These are phyloP conservation scores for Tulasnella sp. DNA, from an alignment of 768 basidiomycete genomes.

Conservation along the genomic window DNA sequence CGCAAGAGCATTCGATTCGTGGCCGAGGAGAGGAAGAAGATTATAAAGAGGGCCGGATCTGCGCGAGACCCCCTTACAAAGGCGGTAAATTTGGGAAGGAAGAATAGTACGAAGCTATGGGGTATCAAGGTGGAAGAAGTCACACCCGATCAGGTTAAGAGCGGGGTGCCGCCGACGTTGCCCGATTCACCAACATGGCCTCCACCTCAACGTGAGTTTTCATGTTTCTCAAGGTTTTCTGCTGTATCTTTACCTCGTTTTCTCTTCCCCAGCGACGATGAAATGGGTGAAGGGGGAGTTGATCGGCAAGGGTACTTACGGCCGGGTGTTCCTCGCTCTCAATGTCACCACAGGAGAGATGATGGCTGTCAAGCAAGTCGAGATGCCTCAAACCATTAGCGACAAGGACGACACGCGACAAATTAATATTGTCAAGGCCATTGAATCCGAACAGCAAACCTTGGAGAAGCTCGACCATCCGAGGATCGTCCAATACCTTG, in stretches of 20 bases:
- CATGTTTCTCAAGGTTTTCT: conserved; percentile 22
- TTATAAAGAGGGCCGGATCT: conserved; percentile 65
- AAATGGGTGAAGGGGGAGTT: conserved; percentile 99
- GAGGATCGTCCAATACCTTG: conserved; percentile 96
- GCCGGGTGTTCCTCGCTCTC: conserved; percentile 92
- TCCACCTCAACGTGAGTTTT: conserved; percentile 65
- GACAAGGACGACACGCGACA: conserved; percentile 92
- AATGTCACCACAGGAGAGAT: conserved; percentile 97
- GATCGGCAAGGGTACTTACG: conserved; percentile 96
- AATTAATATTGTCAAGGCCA: conserved; percentile 80
- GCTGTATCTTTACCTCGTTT: too few species aligned
- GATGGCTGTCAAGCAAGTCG: conserved; percentile 99
- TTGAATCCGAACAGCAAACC: conserved; percentile 95
- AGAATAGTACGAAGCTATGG: conserved; percentile 94
- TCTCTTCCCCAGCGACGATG: conserved; percentile 90
- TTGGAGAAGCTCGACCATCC: conserved; percentile 96
- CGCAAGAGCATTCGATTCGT: conserved; percentile 94
- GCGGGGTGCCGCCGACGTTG: conserved; percentile 48
- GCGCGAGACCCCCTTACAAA: conserved; percentile 42
- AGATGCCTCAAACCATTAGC: conserved; percentile 88
- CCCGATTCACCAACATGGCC: conserved; percentile 61
- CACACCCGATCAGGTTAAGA: conserved; percentile 68
- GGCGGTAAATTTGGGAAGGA: conserved; percentile 58
- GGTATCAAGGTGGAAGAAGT: conserved; percentile 93
- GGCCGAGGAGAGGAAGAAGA: conserved; percentile 82